phyloP scores from a whole-genome alignment of 1,284 basidiomycete genomes.

The Ceratobasidium papillatum region DNA sequence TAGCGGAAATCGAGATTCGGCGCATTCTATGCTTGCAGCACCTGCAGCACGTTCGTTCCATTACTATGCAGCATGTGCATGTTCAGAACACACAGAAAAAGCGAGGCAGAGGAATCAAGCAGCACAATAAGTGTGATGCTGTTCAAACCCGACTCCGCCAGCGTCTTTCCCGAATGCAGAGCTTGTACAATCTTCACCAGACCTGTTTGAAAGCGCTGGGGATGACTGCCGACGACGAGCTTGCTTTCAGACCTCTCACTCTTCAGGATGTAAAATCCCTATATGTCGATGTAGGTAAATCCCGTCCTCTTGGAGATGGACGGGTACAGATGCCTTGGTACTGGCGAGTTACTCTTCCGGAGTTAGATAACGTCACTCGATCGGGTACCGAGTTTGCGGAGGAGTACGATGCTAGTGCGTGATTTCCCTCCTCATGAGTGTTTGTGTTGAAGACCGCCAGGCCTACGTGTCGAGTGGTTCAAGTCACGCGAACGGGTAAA shows the following conservation, averaged over 20 bases:
- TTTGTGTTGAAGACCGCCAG: not conserved
- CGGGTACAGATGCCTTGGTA: not conserved
- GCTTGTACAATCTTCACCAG: not conserved
- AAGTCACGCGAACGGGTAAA: not conserved
- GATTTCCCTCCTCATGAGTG: not conserved
- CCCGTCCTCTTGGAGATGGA: not conserved
- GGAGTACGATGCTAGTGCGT: not conserved
- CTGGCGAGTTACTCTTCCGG: not conserved
- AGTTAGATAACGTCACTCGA: not conserved
- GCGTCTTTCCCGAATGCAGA: not conserved
- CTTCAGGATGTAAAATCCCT: not conserved
- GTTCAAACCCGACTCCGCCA: not conserved
- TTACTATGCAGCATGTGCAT: not conserved
- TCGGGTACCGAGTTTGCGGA: not conserved
- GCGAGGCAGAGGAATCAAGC: not conserved
- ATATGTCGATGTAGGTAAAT: not conserved
- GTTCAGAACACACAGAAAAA: no score
- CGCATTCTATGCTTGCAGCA: not conserved
- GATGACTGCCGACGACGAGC: not conserved
- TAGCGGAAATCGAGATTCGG: not conserved
- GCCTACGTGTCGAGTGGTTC: constrained; percentile 8
- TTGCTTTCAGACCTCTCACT: not conserved
- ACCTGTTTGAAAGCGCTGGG: no score
- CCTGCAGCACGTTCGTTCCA: not conserved
- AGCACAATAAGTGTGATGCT: not conserved